These are phyloP conservation scores for Cyclotella choctawhatcheeana DNA, from an alignment of 108 stramenopile genomes.

Conservation along the genomic window DNA sequence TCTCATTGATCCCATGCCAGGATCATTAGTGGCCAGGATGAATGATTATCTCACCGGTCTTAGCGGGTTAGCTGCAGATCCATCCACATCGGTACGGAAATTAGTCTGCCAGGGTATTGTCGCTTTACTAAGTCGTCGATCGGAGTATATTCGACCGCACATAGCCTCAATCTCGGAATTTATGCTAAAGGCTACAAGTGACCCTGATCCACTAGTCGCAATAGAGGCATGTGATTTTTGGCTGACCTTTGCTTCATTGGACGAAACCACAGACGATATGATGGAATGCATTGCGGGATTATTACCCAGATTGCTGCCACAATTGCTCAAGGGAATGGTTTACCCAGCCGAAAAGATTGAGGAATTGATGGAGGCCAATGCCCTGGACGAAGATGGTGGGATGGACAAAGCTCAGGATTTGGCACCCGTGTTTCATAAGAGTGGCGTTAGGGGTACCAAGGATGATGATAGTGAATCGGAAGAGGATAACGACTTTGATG, in stretches of 20 bases:
- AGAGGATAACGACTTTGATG: conserved; percentile 80
- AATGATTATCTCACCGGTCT: conserved; percentile 74
- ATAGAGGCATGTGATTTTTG: conserved; percentile 93
- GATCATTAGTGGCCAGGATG: conserved; percentile 79
- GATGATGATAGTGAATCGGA: conserved; percentile 47
- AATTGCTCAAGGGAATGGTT: conserved; percentile 84
- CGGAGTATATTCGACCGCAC: conserved; percentile 79
- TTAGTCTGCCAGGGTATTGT: conserved; percentile 91
- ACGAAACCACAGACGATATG: conserved; percentile 77
- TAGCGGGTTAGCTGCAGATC: conserved; percentile 68
- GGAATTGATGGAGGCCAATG: conserved; percentile 78
- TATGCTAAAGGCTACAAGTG: conserved; percentile 75
- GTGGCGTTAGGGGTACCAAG: conserved; percentile 51
- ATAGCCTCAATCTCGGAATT: conserved; percentile 77
- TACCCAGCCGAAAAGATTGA: conserved; percentile 79
- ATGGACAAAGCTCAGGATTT: too few species aligned
- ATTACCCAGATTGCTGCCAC: conserved; percentile 75
- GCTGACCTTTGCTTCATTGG: conserved; percentile 81
- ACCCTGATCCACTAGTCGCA: conserved; percentile 57
- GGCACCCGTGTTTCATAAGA: conserved; percentile 85
- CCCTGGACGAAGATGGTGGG: conserved; percentile 59
- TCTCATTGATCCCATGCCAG: conserved; percentile 66
- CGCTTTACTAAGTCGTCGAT: conserved; percentile 61
- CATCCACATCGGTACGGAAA: conserved; percentile 65
- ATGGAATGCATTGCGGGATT: conserved; percentile 51